Base-by-base conservation (phyloP, 169 alveolate genomes). In the Plasmodium blacklocki region DNA sequence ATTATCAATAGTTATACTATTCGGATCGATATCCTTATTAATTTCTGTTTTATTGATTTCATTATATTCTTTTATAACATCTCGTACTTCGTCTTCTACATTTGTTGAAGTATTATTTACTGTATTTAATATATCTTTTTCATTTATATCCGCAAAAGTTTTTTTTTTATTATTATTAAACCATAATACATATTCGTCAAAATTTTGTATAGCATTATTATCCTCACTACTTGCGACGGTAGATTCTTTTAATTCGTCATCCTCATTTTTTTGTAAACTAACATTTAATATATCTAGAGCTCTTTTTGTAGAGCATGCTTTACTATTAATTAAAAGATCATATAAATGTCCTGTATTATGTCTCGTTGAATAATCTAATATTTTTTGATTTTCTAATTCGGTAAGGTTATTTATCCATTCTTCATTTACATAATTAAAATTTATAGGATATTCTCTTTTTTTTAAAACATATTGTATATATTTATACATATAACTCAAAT, bases 301-400 rank as follows among this genome's bases (percentile, higher is more conserved):
- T 62, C 91, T 83, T 63, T 83, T 83, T 11, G 91, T 21, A 11
- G 91, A 83, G 14, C 91, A 83, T 2, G 91, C 91, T 39, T 83
- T 83, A 60, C 91, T 83, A 83, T 83, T 83, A 68, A 83, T 68
- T 70, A 83, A 49, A 43, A 83, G 32, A n/a, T 83, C 83, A 32
- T 83, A 83, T 72, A 83, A 32, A 68, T 83, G 91, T 0, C 83
- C 91, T 49, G 80, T 83, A 54, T 56, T 54, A 39, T 83, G 52
- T 68, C 59, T 83, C 15, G 91, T 83, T 43, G 91, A 83, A 49
- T 83, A 83, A 8, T 49, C 39, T 62, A 83, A 15, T 29, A 83
- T 83, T 83, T 83, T 83, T 39, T 83, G 91, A 83, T 83, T 83
- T 56, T 83, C 91, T 43, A 83, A 72, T 49, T 83, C 91, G 9